Evolutionary conservation across 257 asterid species (phyloP).

Genomic region (Ophiorrhiza pumila): DNA sequence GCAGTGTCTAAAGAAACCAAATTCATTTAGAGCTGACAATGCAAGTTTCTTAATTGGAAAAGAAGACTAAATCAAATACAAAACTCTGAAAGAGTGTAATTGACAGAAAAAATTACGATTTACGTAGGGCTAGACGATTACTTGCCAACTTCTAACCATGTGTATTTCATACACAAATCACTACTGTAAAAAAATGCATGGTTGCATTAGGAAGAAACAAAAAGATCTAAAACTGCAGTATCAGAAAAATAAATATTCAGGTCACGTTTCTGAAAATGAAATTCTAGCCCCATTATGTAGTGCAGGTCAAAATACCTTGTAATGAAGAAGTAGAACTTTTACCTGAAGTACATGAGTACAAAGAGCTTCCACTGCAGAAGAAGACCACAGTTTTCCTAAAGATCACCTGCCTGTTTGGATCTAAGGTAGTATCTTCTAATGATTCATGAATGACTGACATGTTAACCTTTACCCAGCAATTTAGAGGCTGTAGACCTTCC

Average conservation of each 20-base stretch:
- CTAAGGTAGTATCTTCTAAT: too few relatives aligned
- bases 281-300: neutral
- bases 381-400: constrained; percentile 67
- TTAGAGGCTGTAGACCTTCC: too few relatives aligned
- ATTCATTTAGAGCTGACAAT: neutral
- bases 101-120: neutral
- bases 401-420: too few relatives aligned
- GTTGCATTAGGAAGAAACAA: neutral
- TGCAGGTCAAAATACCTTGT: neutral
- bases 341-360: constrained; percentile 70
- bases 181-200: neutral
- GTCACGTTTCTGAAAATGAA: neutral
- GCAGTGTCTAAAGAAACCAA: neutral
- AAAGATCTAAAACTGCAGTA: neutral
- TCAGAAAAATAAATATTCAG: neutral
- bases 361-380: constrained; percentile 58
- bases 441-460: too few relatives aligned
- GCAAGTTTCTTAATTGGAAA: neutral
- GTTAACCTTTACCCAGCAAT: too few relatives aligned
- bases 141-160: neutral
- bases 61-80: too few relatives aligned
- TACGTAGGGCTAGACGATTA: neutral
- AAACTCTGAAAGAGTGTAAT: too few relatives aligned
- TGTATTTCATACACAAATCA: neutral
- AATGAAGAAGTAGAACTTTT: constrained; percentile 9